Evolutionary conservation across 306 rosid species (phyloP).

Genomic region (Nissolia schottii): DNA sequence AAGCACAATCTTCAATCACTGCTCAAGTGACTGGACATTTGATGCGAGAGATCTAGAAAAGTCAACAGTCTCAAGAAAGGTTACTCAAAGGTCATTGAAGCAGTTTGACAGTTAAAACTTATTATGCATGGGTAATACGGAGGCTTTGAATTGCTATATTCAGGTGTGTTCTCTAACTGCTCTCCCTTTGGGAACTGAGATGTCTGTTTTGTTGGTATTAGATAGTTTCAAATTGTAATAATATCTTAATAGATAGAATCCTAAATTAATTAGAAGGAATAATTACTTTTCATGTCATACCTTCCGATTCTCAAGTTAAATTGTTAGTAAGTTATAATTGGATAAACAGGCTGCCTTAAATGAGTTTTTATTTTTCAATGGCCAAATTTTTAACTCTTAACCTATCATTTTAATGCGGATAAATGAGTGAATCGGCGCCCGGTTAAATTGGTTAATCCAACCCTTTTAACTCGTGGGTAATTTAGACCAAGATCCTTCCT

Average conservation of each 20-base stretch:
- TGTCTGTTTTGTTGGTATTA: conserved; percentile 3
- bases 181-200: background rate
- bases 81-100: conserved; percentile 8
- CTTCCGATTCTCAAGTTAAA: conserved; percentile 1
- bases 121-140: background rate
- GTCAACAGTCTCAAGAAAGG: conserved; percentile 8
- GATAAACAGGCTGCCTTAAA: no score
- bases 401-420: no score
- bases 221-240: conserved; percentile 2
- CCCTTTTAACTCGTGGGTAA: no score
- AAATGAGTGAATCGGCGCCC: no score
- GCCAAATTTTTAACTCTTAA: no score
- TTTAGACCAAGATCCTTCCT: no score
- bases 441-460: no score
- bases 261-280: background rate
- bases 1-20: conserved; percentile 3
- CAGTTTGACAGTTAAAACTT: conserved; percentile 12
- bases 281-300: background rate
- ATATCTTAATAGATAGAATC: background rate
- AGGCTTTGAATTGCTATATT: conserved; percentile 14
- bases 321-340: background rate
- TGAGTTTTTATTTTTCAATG: no score
- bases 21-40: conserved; percentile 9
- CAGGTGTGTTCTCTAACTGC: conserved; percentile 6
- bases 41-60: background rate